Evolutionary conservation across 1,139 yeast genomes (phyloP), one percentile per base, ranked within the genome.

Genomic region (Candida sp.): DNA sequence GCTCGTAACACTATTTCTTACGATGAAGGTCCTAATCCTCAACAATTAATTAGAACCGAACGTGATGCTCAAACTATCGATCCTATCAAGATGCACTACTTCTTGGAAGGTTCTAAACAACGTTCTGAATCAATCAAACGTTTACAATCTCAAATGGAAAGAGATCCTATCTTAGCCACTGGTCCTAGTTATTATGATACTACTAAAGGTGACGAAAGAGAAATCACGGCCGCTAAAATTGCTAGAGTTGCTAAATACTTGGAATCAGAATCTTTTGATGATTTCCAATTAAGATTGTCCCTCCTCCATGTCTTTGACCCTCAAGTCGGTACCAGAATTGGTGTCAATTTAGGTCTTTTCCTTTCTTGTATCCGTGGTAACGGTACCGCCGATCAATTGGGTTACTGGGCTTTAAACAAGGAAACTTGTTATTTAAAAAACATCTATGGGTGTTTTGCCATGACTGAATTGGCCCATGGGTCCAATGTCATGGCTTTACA

Each of bases 391-490:
- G 77, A 66, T 33, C 85, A 75, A 69, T 79, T 56, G 66, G 66
- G 79, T 33, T 89, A 79, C 67, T 90, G 97, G 97, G 74, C 88
- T 43, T 64, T 70, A 47, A 81, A 81, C 55, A 75, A 84, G 56
- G 96, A 95, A 49, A 87, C 95, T 9, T 68, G 75, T 21, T 66
- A 68, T 49, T 66, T 86, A 46, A 81, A 77, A 55, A 83, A 80
- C 44, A 78, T 90, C 49, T 88, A 87, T 58, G 97, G 97, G 12
- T 89, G 97, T 68, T 90, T 90, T 63, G 89, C 88, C 43, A 89
- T 90, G 97, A 90, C 97, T 21, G 97, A 90, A 67, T 70, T 90
- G 60, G 96, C 90, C 9, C 97, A 90, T 60, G 97, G 97, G 36
- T 87, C 96, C 32, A 89, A 90, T 58, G 97, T 90, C 33, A 96